Evolutionary conservation across 2,329 filamentous ascomycete genomes (phyloP).

Genomic region (Boeremia exigua): DNA sequence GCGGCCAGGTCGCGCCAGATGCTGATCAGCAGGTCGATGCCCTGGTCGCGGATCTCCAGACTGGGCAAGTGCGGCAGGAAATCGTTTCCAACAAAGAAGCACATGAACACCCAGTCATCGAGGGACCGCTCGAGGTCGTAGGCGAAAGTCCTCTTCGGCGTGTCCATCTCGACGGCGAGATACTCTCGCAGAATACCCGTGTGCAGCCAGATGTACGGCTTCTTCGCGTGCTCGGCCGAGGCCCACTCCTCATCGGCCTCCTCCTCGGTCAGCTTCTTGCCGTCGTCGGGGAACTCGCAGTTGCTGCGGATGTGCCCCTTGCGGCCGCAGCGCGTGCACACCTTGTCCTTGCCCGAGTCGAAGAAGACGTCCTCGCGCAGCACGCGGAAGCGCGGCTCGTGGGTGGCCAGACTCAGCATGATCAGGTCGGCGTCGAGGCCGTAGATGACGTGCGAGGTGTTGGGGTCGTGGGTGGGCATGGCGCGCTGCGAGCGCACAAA

Average conservation of each 20-base stretch:
- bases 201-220: conserved; percentile 98
- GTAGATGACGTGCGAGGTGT: conserved; percentile 97
- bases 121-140: conserved; percentile 94
- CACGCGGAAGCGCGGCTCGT: conserved; percentile 96
- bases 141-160: conserved; percentile 80
- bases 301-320: conserved; percentile 87
- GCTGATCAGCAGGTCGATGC: conserved; percentile 93
- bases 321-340: conserved; percentile 91
- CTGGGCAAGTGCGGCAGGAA: conserved; percentile 98
- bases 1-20: conserved; percentile 96
- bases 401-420: conserved; percentile 95
- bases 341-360: conserved; percentile 80
- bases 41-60: conserved; percentile 94
- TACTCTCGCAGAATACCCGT: conserved; percentile 93
- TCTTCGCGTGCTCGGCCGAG: conserved; percentile 59
- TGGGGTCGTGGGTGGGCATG: conserved; percentile 90
- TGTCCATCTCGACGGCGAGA: conserved; percentile 84
- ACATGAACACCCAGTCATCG: conserved; percentile 99
- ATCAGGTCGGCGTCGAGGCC: conserved; percentile 97
- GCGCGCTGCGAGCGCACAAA: conserved; percentile 93
- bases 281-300: conserved; percentile 59
- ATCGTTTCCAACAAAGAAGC: conserved; percentile 98
- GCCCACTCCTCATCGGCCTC: conserved; percentile 62
- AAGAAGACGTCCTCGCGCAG: conserved; percentile 96
- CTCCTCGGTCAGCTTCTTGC: conserved; percentile 81